These are phyloP conservation scores for Lachnellula subtilissima DNA, from an alignment of 2,329 filamentous ascomycete species.

Conservation along the genomic window DNA sequence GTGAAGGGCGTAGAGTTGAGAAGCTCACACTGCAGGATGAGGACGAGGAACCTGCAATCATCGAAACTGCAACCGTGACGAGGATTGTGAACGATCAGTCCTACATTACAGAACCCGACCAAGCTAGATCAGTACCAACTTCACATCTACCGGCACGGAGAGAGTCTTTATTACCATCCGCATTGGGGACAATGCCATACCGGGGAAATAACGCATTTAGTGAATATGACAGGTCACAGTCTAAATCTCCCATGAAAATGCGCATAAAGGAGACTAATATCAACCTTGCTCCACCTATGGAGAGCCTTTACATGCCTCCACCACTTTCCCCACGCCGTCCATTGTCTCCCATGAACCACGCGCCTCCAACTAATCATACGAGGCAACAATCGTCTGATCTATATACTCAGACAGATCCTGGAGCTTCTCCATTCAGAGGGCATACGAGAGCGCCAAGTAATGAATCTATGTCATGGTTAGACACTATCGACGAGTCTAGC, in stretches of 20 bases:
- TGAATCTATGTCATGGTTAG: slow-evolving; percentile 87
- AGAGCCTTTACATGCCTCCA: slow-evolving; percentile 61
- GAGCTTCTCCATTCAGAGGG: slow-evolving; percentile 31
- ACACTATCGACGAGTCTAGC: slow-evolving; percentile 87
- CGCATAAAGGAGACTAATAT: slow-evolving; percentile 34
- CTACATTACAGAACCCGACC: slow-evolving; percentile 19
- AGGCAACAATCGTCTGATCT: slow-evolving; percentile 28
- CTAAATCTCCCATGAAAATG: slow-evolving; percentile 42
- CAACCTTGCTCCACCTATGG: slow-evolving; percentile 46
- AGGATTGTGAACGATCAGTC: slow-evolving; percentile 43
- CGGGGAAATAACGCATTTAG: slow-evolving; percentile 29
- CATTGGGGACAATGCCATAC: slow-evolving; percentile 26
- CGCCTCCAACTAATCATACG: slow-evolving; percentile 30
- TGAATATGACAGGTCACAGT: slow-evolving; percentile 46
- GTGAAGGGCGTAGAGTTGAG: slow-evolving; percentile 47
- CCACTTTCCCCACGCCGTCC: slow-evolving; percentile 64
- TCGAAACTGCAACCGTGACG: slow-evolving; percentile 49
- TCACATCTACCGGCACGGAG: slow-evolving; percentile 30
- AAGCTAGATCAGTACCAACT: slow-evolving; percentile 20
- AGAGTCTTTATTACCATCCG: slow-evolving; percentile 32
- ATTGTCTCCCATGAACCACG: slow-evolving; percentile 39
- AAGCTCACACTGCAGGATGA: slow-evolving; percentile 33
- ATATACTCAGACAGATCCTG: slow-evolving; percentile 33
- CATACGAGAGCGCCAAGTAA: slow-evolving; percentile 61
- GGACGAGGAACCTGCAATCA: slow-evolving; percentile 41